Base-by-base conservation (phyloP, 2,329 filamentous ascomycete genomes). In the Didymella sp. region DNA sequence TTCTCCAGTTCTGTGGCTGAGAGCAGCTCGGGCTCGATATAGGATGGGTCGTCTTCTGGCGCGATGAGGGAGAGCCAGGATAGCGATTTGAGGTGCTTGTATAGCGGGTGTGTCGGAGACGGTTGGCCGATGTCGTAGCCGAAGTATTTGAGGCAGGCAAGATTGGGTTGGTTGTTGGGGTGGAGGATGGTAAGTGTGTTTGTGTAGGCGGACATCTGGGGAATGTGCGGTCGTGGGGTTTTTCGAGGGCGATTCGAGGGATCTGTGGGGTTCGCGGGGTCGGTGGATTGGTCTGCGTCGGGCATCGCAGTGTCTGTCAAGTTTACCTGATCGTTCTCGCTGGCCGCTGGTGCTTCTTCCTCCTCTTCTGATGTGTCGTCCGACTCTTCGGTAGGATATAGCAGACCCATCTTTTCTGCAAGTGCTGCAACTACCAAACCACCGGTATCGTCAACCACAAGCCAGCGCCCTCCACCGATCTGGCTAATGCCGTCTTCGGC, bases 31-130 rank as follows among this genome's bases (percentile, higher is more conserved):
- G 92, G 89, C 50, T 88, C 84, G 24, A 85, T 83, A 76, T 96
- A 96, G 4, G 89, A 86, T 0, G 85, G 83, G 74, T 98, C 95
- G 27, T 86, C 80, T 31, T 85, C 79, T 0, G 95, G 95, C 22
- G 89, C 84, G 15, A 97, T 79, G 5, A 99, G 85, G 76, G 98
- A 94, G 2, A 99, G 85, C 93, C 94, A 99, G 25, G 91, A 94
- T 27, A 98, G 81, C 5, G 89, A 86, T 68, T 94, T 89, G 48
- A 99, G 85, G 72, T 95, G 89, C 15, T 85, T 88, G 75, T 89
- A 85, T 11, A 99, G 85, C 0, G 95, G 94, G 72, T 98, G 95
- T 0, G 79, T 75, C 22, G 86, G 81, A 13, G 84, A 51, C 68
- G 82, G 84, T 62, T 83, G 84, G 40, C 88, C 84, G 64, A 84